Evolutionary conservation across 768 basidiomycete genomes (phyloP), one percentile per base, ranked within the genome.

Genomic region (Pholiota microspora): DNA sequence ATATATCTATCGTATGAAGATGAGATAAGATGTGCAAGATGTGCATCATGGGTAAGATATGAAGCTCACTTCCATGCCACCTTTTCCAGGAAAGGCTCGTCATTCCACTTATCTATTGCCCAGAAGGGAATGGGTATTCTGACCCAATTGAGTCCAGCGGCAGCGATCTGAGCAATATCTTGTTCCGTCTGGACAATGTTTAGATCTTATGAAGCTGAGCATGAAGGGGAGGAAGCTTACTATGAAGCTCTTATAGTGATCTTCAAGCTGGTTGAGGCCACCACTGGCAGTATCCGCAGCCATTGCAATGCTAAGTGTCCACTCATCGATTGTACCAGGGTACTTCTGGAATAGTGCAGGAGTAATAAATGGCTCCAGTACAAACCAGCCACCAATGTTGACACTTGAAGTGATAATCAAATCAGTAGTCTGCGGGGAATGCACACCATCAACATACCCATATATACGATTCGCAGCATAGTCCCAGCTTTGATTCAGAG

Each of bases 131-230:
- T 81, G 1, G 92, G 89, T 16, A 94, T 65, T 9, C 91, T 80
- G 53, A 94, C 73, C 85, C 89, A 95, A 71, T 92, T 94, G 53
- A 96, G 71, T 10, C 94, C 94, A 16, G 92, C 93, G 12, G 83
- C 88, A 42, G 94, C 92, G 56, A 97, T 95, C 65, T 87, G 77
- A 32, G 93, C 93, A 57, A 95, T 85, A 72, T 96, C 94, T 71
- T 89, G 74, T 68, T 96, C 94, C 46, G 93, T 94, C 90, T 94
- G 57, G n/a, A 36, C 40, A 36, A 49, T 54, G 36, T 58, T 49
- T 7, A 49, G 31, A 34, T 16, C 12, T 32, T 6, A 34, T 3
- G 31, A 12, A 1, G 29, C 29, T 31, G 7, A 12, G 12, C 45
- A 12, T 21, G 25, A 36, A 28, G 15, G 31, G 5, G 32, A 40